Base-by-base conservation (phyloP, 352 stramenopile species). In the Pilasporangium apinafurcum region DNA sequence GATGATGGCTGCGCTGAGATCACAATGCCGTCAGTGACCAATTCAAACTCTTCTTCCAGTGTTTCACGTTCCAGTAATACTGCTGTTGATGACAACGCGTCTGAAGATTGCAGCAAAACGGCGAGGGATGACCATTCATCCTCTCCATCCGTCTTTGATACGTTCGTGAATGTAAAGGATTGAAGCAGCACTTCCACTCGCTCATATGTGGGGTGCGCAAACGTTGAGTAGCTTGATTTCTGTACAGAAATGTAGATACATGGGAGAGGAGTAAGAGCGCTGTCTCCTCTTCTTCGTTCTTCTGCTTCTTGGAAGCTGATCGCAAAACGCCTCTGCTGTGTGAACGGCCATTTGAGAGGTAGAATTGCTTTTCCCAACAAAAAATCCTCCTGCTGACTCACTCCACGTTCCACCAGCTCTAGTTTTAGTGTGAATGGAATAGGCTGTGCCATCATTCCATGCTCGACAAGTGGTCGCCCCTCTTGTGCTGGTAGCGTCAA, bases 341-440 rank as follows among this genome's bases (percentile, higher is more conserved):
- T 44, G 21, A 13, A 65, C 28, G 20, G 21, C 2, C 29, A 7
- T 28, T 31, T 35, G n/a, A 79, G 42, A 5, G 61, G 64, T 1
- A 76, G 26, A 9, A 63, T 6, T 9, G 54, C 57, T 7, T 47
- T 56, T 21, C 49, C 67, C 35, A 80, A 55, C 43, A 80, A 38
- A 20, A 67, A 63, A 48, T 90, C 72, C 53, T 86, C 78, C 34
- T 83, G 69, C 34, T 86, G 72, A 5, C 72, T 86, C 3, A 49
- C 39, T 10, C 71, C 66, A n/a, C 72, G 65, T 34, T 67, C 55
- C 35, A 92, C 65, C 30, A 92, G 42, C 36, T 92, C 76, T 22
- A 92, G 44, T 13, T 59, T 60, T 16, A 89, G 35, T n/a, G n/a
- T n/a, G n/a, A n/a, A n/a, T n/a, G n/a, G n/a, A n/a, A n/a, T n/a